Evolutionary conservation across 2,329 filamentous ascomycete species (phyloP), one percentile per base, ranked within the genome.

Genomic region (Mariannaea sp.): DNA sequence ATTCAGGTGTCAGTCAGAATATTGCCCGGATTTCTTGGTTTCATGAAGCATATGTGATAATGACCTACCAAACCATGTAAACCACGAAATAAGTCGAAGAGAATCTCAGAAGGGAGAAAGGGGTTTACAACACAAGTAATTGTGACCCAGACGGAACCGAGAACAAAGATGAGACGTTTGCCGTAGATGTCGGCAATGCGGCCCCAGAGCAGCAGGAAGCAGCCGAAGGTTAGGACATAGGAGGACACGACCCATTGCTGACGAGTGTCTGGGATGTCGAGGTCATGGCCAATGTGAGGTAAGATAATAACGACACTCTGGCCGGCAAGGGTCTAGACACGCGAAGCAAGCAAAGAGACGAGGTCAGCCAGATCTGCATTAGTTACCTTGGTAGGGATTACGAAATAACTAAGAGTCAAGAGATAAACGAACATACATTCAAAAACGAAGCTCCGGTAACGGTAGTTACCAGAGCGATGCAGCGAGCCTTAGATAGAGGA

Each of bases 191-290:
- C 85, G 49, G 82, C 86, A 17, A 88, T 78, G 16, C 85, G 77
- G 20, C 85, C 86, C 84, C 85, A 88, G 12, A 88, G 75, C 13
- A 89, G 71, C 20, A 88, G 71, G 64, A 88, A 87, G 68, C 85
- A 88, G 40, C 84, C 85, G 60, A 88, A 88, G 0, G 84, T 77
- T 13, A 89, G 77, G 4, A 81, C 77, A 64, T 88, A 88, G 0
- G 84, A 80, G 0, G 85, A 88, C 0, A 88, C 75, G 56, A 88
- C 77, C 85, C 85, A 88, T 71, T 87, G 84, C 52, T 82, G 76
- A 13, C 84, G 76, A 20, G 77, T 77, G 32, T 81, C 77, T 1
- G 84, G 84, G 16, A 87, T 83, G 45, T 68, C 55, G 4, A 87
- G 73, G 9, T 80, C 79, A 20, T 72, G 63, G 30, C 82, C 81